Base-by-base conservation (phyloP, 495 filamentous ascomycete genomes). In the Polyplosphaeria fusca region DNA sequence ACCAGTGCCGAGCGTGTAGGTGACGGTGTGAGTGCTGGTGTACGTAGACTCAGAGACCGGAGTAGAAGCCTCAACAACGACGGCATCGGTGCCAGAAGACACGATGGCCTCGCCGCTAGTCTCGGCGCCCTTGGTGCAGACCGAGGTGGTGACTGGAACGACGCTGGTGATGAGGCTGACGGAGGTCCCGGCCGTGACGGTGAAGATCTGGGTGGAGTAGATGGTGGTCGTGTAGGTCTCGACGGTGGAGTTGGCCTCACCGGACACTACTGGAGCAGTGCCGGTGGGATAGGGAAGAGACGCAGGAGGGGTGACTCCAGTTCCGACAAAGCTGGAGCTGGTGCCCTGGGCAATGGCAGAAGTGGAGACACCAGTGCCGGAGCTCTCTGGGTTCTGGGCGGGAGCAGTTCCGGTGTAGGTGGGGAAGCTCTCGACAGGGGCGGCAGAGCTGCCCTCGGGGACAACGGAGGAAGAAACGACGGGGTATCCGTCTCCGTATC, bases 1-100 rank as follows among this genome's bases (percentile, higher is more conserved):
- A 41, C 63, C 58, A 47, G 42, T 38, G 14, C 63, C 63, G 47
- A 66, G 27, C 28, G 58, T 66, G 45, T 62, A 59, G 23, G 50
- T 59, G 23, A 58, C 35, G 16, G 59, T 56, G 38, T 51, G 23
- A 48, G 63, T 66, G 13, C 27, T 37, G 30, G 23, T 47, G 30
- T 58, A 41, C 42, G 48, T 55, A 24, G 46, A 14, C 20, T 45
- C 25, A 18, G 51, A 42, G 16, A 38, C 37, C 0, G 58, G 47
- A 18, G 43, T 49, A 22, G 28, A 42, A 2, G 20, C 32, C 5
- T 30, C 20, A 11, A 16, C 47, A n/a, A 47, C 53, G 24, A n/a
- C 39, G 1, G 40, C 37, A 47, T 19, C 13, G 25, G 28, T 5
- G 45, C 27, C 28, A 20, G 48, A 11, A 24, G 25, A n/a, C 18